Conservation (phyloP, 805 yeast species). For the Tetrapisispora taiwanensis region DNA sequence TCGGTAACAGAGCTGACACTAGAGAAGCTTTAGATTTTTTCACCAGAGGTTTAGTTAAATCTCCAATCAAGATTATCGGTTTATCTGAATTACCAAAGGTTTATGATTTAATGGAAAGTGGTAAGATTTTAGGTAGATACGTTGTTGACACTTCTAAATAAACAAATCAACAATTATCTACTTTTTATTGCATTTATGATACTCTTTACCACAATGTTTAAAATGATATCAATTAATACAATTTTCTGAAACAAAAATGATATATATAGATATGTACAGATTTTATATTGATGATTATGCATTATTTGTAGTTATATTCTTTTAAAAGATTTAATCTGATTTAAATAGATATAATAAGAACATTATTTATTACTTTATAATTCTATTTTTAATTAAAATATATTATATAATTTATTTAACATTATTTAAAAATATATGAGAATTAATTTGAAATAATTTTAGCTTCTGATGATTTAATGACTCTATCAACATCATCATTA, state of each 20-base stretch:
- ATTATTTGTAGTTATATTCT: not conserved
- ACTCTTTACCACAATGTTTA: too few species aligned
- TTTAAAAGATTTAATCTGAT: not conserved
- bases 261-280: not conserved
- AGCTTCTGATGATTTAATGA: conserved; percentile 8
- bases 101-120: conserved; percentile 47
- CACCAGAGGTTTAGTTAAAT: conserved; percentile 51
- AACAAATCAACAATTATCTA: not conserved
- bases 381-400: too few species aligned
- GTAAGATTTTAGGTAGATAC: conserved; percentile 62
- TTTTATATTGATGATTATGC: not conserved
- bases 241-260: not conserved
- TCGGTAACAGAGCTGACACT: conserved; percentile 81
- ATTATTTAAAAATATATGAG: too few species aligned
- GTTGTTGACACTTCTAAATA: conserved; percentile 71
- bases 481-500: conserved; percentile 15
- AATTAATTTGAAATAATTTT: not conserved
- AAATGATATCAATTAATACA: not conserved
- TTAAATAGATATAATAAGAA: too few species aligned
- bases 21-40: conserved; percentile 65
- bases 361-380: too few species aligned
- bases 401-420: too few species aligned
- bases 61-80: conserved; percentile 53
- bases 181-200: too few species aligned
- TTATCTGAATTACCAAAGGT: conserved; percentile 43